phyloP scores from a whole-genome alignment of 2,329 filamentous ascomycete species.

The Hortaea werneckii region DNA sequence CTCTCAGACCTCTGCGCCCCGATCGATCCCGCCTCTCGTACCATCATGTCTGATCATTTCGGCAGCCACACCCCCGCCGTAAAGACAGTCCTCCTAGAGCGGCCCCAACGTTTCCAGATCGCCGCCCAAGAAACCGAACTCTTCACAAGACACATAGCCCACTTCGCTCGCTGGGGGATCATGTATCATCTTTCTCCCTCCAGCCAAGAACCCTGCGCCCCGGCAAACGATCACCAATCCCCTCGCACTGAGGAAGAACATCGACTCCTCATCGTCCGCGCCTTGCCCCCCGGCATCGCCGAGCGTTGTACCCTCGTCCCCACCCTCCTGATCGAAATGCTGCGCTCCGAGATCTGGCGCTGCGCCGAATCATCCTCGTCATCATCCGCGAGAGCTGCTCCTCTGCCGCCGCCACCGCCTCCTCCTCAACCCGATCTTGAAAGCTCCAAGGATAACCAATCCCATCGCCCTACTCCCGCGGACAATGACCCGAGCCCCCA shows the following conservation, averaged over 20 bases:
- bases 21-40: constrained; percentile 6
- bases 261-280: constrained; percentile 33
- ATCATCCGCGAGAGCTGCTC: too few species aligned
- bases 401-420: too few species aligned
- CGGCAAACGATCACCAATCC: not conserved
- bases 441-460: too few species aligned
- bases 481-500: too few species aligned
- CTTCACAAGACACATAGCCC: constrained; percentile 42
- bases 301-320: constrained; percentile 69
- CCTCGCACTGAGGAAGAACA: not conserved
- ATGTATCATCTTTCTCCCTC: constrained; percentile 42
- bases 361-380: too few species aligned
- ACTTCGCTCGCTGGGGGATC: constrained; percentile 69
- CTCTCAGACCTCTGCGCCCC: constrained; percentile 46
- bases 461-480: too few species aligned
- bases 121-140: constrained; percentile 49
- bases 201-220: too few species aligned
- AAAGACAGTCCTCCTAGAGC: constrained; percentile 29
- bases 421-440: too few species aligned
- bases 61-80: constrained; percentile 25
- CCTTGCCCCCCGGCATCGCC: constrained; percentile 60
- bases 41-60: constrained; percentile 19
- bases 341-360: constrained; percentile 66
- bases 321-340: constrained; percentile 58
- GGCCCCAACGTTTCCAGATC: constrained; percentile 56